Base-by-base conservation (phyloP, 78 protist species). In the Dictyostelium purpureum region DNA sequence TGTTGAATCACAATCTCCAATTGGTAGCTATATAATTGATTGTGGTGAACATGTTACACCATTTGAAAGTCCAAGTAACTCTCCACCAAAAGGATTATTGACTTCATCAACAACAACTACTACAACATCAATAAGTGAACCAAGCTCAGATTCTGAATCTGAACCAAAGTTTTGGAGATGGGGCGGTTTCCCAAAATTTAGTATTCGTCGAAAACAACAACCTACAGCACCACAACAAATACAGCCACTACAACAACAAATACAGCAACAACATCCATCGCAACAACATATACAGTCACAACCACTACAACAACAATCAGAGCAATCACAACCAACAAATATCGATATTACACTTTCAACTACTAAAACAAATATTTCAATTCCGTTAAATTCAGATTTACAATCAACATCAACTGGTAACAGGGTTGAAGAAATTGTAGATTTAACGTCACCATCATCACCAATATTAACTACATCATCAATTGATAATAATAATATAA, bases 121-220 rank as follows among this genome's bases (percentile, higher is more conserved):
- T 9, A 79, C 21, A 1, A 35, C 43, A 33, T 10, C 52, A 21
- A 12, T 10, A 31, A 42, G 24, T 6, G 66, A 51, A 21, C 35
- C 47, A 26, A 5, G 59, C 2, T 85, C 92, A 11, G 92, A 85
- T 49, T 71, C 94, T 12, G 89, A 79, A 49, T 35, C 83, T 6
- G 88, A 79, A 54, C 88, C 80, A 37, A 79, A 67, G 21, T 56
- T 70, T 61, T 85, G 92, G 92, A 57, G 74, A 74, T 85, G 92
- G 92, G 92, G 92, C 35, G 92, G 92, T 45, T 61, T 85, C 1
- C 92, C 92, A 33, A 85, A 73, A 21, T 85, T 73, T 59, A 54
- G 63, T 14, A 38, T 67, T 24, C 47, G 92, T 18, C 71, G 77
- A n/a, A 85, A 70, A 45, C 61, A 69, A 45, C 65, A 73, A 35